Evolutionary conservation across 2,329 filamentous ascomycete species (phyloP).

Genomic region (Ophiostoma montium): DNA sequence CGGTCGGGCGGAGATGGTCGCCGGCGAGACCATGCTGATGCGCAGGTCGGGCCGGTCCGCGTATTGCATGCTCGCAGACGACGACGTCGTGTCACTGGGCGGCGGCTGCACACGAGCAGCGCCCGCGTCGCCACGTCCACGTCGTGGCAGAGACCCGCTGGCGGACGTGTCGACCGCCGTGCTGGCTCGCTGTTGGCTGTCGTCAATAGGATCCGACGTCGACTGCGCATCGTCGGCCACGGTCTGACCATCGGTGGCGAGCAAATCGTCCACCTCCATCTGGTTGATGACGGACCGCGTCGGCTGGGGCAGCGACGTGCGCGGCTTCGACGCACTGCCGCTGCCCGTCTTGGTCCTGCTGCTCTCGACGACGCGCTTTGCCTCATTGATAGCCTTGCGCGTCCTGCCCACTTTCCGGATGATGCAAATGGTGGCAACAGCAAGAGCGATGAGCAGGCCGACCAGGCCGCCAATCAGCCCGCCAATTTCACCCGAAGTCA

Average conservation of each 20-base stretch:
- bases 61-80: too few relatives aligned
- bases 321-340: slow-evolving; percentile 13
- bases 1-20: slow-evolving; percentile 20
- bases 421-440: slow-evolving; percentile 33
- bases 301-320: slow-evolving; percentile 20
- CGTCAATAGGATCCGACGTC: not conserved
- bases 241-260: slow-evolving; percentile 12
- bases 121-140: too few relatives aligned
- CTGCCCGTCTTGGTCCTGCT: slow-evolving; percentile 21
- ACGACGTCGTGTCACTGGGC: slow-evolving; percentile 2
- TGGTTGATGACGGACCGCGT: slow-evolving; percentile 30
- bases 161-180: slow-evolving; percentile 11
- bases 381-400: slow-evolving; percentile 23
- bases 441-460: slow-evolving; percentile 31
- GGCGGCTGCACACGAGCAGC: not conserved
- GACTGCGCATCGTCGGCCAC: not conserved
- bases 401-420: slow-evolving; percentile 35
- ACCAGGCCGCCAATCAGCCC: slow-evolving; percentile 40
- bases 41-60: slow-evolving; percentile 15
- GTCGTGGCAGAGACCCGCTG: too few relatives aligned
- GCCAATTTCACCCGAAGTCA: slow-evolving; percentile 30
- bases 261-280: slow-evolving; percentile 25
- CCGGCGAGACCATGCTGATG: slow-evolving; percentile 26
- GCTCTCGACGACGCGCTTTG: slow-evolving; percentile 12
- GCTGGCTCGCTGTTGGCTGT: too few relatives aligned